These are phyloP conservation scores for Pseudogymnoascus sp. DNA, from an alignment of 2,329 filamentous ascomycete genomes.

Conservation along the genomic window DNA sequence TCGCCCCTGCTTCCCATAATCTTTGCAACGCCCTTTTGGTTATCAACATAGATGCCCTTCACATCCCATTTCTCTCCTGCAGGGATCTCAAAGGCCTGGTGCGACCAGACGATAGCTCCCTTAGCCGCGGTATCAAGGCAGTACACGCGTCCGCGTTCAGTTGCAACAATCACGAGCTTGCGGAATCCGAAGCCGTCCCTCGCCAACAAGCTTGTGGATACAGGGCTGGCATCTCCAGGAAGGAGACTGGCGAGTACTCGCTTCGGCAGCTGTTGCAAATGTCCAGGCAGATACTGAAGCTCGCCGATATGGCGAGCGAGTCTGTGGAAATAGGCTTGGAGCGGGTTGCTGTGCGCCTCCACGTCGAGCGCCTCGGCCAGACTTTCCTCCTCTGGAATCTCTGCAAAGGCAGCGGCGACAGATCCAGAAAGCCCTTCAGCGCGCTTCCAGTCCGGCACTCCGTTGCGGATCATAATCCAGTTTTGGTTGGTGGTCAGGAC, in stretches of 20 bases:
- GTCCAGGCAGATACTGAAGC: conserved; percentile 67
- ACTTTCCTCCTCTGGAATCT: conserved; percentile 64
- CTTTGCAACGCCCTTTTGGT: conserved; percentile 40
- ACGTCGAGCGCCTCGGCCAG: conserved; percentile 75
- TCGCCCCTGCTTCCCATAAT: conserved; percentile 45
- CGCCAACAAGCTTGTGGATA: conserved; percentile 41
- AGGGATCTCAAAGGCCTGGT: conserved; percentile 52
- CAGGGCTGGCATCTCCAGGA: conserved; percentile 44
- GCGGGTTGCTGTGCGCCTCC: conserved; percentile 74
- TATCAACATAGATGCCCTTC: conserved; percentile 58
- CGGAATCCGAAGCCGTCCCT: conserved; percentile 81
- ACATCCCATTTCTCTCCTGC: conserved; percentile 55
- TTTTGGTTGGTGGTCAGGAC: conserved; percentile 61
- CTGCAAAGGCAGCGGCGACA: conserved; percentile 74
- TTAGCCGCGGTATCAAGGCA: conserved; percentile 70
- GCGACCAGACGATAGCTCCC: conserved; percentile 70
- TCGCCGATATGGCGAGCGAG: conserved; percentile 76
- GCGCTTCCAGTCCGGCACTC: conserved; percentile 71
- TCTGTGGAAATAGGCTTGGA: conserved; percentile 81
- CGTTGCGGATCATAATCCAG: conserved; percentile 80
- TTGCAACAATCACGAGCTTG: conserved; percentile 76
- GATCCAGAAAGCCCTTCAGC: conserved; percentile 75
- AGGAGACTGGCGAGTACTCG: conserved; percentile 58
- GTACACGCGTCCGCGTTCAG: conserved; percentile 69
- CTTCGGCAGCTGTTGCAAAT: conserved; percentile 60